Evolutionary conservation across 164 flowering plant species (phyloP).

Genomic region (Piper longum): DNA sequence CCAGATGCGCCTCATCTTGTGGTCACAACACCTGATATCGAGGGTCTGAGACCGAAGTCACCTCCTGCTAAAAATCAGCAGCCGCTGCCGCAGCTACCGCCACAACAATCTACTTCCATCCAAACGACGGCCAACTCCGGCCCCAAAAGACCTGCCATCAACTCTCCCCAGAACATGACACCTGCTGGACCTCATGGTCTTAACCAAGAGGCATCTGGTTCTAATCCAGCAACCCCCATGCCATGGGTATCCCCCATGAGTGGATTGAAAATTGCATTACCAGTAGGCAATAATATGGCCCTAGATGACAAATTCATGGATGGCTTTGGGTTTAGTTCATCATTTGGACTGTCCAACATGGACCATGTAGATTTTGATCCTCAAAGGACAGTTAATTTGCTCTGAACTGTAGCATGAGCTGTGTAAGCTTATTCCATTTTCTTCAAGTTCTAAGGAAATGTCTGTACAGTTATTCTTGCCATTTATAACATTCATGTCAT

Average conservation of each 20-base stretch:
- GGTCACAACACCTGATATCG: conserved; percentile 84
- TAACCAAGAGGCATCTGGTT: conserved; percentile 63
- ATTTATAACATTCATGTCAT: not conserved
- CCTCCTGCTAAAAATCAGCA: conserved; percentile 92
- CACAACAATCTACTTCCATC: conserved; percentile 35
- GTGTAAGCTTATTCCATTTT: not conserved
- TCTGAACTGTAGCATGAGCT: conserved; percentile 1
- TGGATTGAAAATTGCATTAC: conserved; percentile 25
- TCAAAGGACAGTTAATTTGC: conserved; percentile 36
- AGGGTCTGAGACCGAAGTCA: conserved; percentile 84
- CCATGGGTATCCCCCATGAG: conserved; percentile 58
- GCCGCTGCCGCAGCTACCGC: conserved; percentile 18
- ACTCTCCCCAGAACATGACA: conserved; percentile 49
- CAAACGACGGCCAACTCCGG: conserved; percentile 36
- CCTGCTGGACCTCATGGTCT: conserved; percentile 7
- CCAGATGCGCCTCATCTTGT: conserved; percentile 96
- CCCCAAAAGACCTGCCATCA: conserved; percentile 47
- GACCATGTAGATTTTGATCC: conserved; percentile 50
- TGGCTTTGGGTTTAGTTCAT: conserved; percentile 31
- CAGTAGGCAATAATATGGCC: conserved; percentile 20
- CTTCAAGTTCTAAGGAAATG: not conserved
- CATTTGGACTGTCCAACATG: conserved; percentile 23
- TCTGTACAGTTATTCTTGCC: not conserved
- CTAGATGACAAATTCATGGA: conserved; percentile 45
- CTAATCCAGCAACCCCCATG: conserved; percentile 35